These are phyloP conservation scores for Magnaporthales sp. DNA, from an alignment of 2,329 filamentous ascomycete genomes.

Conservation along the genomic window DNA sequence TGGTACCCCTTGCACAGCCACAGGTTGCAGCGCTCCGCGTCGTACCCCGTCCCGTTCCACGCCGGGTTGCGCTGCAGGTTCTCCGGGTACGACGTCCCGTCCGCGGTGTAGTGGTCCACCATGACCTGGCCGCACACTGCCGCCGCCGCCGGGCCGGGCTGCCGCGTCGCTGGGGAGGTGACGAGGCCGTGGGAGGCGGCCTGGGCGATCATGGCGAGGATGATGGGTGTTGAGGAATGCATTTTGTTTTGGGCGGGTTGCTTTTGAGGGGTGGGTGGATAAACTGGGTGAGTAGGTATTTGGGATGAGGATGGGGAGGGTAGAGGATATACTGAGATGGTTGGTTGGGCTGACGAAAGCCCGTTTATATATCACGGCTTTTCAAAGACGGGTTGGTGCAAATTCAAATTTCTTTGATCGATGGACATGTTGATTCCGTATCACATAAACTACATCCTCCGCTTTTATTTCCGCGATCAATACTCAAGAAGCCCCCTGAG, in stretches of 20 bases:
- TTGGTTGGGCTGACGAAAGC: neutral
- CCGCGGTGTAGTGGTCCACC: slow-evolving; percentile 20
- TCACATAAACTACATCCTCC: neutral
- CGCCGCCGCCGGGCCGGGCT: slow-evolving; percentile 16
- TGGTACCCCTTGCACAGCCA: slow-evolving; percentile 30
- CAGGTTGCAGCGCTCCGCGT: slow-evolving; percentile 23
- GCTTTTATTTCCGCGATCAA: neutral
- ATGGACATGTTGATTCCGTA: neutral
- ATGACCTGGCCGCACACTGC: slow-evolving; percentile 21
- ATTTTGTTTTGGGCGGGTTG: neutral
- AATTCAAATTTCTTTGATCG: neutral
- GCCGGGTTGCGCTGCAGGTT: slow-evolving; percentile 18
- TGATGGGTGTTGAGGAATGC: slow-evolving; percentile 1
- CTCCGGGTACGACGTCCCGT: slow-evolving; percentile 25
- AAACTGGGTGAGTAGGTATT: neutral
- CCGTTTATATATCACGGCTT: neutral
- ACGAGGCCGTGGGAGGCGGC: slow-evolving; percentile 19
- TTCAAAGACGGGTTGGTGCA: neutral
- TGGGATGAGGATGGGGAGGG: neutral
- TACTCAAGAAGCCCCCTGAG: neutral
- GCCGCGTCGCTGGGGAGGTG: slow-evolving; percentile 15
- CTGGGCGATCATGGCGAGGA: slow-evolving; percentile 12
- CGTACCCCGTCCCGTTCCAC: slow-evolving; percentile 15
- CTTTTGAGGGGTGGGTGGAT: neutral
- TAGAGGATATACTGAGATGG: neutral